Evolutionary conservation across 2,329 filamentous ascomycete species (phyloP).

Genomic region (Sclerotinia spermophila): DNA sequence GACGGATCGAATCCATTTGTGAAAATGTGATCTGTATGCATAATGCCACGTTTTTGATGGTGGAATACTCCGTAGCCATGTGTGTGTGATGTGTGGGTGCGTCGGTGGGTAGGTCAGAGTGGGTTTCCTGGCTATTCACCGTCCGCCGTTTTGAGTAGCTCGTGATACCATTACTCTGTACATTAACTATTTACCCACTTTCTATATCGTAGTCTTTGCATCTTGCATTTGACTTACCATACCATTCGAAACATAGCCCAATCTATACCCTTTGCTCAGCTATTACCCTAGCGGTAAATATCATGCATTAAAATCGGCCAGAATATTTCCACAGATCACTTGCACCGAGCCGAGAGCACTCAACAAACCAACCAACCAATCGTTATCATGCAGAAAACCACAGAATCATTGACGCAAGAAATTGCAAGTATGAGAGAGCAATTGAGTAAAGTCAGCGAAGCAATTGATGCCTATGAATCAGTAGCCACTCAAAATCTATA

Average conservation of each 20-base stretch:
- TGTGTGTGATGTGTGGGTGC: not conserved
- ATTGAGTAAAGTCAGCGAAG: constrained; percentile 6
- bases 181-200: not conserved
- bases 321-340: not conserved
- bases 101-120: not conserved
- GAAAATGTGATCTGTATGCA: not conserved
- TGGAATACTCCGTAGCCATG: not conserved
- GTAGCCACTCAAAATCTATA: not conserved
- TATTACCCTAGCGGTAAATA: not conserved
- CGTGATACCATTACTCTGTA: not conserved
- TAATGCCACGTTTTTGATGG: not conserved
- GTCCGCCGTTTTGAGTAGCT: not conserved
- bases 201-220: not conserved
- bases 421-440: constrained; percentile 12
- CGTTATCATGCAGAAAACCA: constrained; percentile 1
- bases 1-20: not conserved
- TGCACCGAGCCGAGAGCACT: not conserved
- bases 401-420: constrained; percentile 10
- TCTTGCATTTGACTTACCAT: not conserved
- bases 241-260: not conserved
- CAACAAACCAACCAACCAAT: not conserved
- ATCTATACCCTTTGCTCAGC: not conserved
- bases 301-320: not conserved
- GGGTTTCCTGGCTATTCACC: not conserved
- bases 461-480: constrained; percentile 9